These are phyloP conservation scores for Rhododendron ovatum DNA, from an alignment of 148 eudicot genomes.

Conservation along the genomic window DNA sequence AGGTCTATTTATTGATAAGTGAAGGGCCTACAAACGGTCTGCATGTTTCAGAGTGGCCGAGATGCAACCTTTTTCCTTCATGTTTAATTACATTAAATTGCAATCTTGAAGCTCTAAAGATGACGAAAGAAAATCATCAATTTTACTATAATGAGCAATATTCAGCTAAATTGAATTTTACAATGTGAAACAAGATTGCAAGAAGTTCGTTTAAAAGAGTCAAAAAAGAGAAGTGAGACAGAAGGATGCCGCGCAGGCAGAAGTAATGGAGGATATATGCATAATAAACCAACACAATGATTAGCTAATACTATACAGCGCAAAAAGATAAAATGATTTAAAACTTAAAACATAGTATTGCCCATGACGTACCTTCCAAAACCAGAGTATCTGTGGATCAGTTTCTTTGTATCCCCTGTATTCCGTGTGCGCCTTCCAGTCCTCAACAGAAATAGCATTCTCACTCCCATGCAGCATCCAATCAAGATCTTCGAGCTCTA, in stretches of 20 bases:
- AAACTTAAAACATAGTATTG: not conserved
- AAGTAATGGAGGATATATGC: not conserved
- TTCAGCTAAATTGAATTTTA: not conserved
- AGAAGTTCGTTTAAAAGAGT: not conserved
- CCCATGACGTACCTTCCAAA: slow-evolving; percentile 77
- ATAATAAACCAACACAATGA: not conserved
- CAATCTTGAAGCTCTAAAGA: not conserved
- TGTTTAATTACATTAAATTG: not conserved
- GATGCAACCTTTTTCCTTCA: not conserved
- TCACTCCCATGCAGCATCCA: slow-evolving; percentile 78
- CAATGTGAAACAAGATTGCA: not conserved
- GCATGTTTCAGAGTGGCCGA: not conserved
- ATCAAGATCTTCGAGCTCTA: slow-evolving; percentile 83
- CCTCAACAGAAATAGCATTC: slow-evolving; percentile 61
- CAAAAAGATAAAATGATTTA: too few relatives aligned
- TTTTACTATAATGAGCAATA: not conserved
- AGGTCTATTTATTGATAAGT: not conserved
- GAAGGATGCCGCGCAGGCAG: not conserved
- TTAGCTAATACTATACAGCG: not conserved
- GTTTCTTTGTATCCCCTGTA: slow-evolving; percentile 64
- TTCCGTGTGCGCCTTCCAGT: slow-evolving; percentile 85
- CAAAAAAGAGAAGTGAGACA: not conserved
- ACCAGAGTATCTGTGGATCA: slow-evolving; percentile 81
- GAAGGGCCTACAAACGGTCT: not conserved
- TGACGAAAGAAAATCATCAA: not conserved